phyloP scores from a whole-genome alignment of 352 stramenopile species.

The Pythium phragmitis region DNA sequence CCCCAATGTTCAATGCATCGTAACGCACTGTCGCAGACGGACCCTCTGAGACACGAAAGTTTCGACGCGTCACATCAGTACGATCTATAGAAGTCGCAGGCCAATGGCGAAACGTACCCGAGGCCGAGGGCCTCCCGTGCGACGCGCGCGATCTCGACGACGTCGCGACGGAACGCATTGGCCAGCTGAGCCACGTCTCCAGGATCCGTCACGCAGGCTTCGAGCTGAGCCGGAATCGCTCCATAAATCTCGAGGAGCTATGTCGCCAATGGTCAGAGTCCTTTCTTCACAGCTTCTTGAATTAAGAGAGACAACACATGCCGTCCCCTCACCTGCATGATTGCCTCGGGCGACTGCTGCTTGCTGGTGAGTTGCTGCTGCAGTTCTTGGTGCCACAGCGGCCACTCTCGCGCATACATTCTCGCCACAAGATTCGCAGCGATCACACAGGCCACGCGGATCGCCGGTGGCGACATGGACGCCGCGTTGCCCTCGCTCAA shows the following conservation, averaged over 20 bases:
- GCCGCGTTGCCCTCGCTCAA: slow-evolving; percentile 1
- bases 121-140: slow-evolving; percentile 3
- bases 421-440: slow-evolving; percentile 26
- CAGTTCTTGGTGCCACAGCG: slow-evolving; percentile 24
- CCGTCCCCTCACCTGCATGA: slow-evolving; percentile 2
- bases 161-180: slow-evolving; percentile 10
- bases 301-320: background rate
- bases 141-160: slow-evolving; percentile 17
- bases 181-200: background rate
- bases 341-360: background rate
- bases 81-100: background rate
- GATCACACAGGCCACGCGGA: slow-evolving; percentile 25
- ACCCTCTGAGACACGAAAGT: background rate
- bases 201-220: background rate
- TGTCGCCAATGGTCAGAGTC: background rate
- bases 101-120: slow-evolving; percentile 1
- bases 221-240: slow-evolving; percentile 24
- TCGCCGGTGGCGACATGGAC: slow-evolving; percentile 8
- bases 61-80: background rate
- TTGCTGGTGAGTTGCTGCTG: slow-evolving; percentile 11
- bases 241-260: slow-evolving; percentile 29
- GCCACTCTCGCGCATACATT: slow-evolving; percentile 21
- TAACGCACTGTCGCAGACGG: slow-evolving; percentile 37
- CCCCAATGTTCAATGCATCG: slow-evolving; percentile 70
- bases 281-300: background rate